Base-by-base conservation (phyloP, 176 grass and related monocot genomes). In the Thinopyrum elongatum region DNA sequence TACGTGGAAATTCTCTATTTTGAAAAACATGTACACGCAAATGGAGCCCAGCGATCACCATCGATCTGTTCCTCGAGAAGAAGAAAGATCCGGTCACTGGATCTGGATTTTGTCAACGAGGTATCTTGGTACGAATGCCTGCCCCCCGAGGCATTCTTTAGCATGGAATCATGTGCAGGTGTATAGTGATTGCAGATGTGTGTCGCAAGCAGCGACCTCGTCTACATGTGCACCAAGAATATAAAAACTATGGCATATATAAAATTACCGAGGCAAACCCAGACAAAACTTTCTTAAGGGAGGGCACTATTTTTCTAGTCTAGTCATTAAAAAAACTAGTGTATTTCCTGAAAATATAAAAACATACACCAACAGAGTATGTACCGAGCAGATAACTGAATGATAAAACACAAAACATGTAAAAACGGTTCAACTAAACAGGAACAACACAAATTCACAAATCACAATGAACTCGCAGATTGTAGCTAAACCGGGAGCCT, bases 151-250 rank as follows among this genome's bases (percentile, higher is more conserved):
- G 10, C 5, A 80, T 46, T 46, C 78, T 53, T 63, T 65, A 64
- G 16, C 26, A 15, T 31, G 38, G 16, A 41, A 67, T 30, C 47
- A 38, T 53, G 44, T 71, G 66, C 65, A 36, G 29, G 65, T 59
- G 33, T 28, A 35, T 17, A 15, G 10, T 42, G 53, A 23, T 61
- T 25, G 44, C 29, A 25, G 21, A 27, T 47, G 51, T 64, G 23
- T 83, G 69, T 10, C 17, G 82, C 27, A 74, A 83, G 82, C 70
- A 46, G 3, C 63, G 82, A 63, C 70, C 82, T 84, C 8, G 27
- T 14, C 2, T 29, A 44, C 53, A 74, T 74, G 53, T 63, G 82
- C 68, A 39, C 17, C 1, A 14, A 26, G 30, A 6, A 29, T 15
- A 15, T 29, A 39, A 16, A 33, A 68, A 33, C 29, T 9, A 11